These are phyloP conservation scores for Trichoderma guizhouense DNA, from an alignment of 2,329 filamentous ascomycete genomes.

Conservation along the genomic window DNA sequence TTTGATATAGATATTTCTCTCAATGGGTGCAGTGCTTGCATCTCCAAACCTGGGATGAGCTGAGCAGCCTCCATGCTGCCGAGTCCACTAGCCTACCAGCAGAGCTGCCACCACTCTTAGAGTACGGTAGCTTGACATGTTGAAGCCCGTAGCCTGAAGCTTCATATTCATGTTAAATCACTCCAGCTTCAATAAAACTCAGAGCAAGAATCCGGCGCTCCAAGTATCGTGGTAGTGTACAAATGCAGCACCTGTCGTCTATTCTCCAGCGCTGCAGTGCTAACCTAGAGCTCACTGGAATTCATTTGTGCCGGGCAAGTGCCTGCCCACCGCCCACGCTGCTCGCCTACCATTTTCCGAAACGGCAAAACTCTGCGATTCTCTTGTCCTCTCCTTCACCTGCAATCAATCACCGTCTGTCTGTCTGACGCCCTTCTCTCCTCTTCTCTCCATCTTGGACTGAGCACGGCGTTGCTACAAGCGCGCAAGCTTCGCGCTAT, in stretches of 20 bases:
- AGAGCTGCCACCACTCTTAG: neutral
- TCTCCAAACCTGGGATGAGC: neutral
- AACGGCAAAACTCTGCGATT: constrained; percentile 9
- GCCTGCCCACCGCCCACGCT: neutral
- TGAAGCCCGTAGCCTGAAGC: neutral
- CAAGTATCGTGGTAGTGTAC: neutral
- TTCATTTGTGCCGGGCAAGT: neutral
- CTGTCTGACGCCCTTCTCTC: neutral
- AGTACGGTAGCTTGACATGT: neutral
- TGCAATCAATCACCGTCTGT: neutral
- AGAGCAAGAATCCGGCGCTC: neutral
- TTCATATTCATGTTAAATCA: neutral
- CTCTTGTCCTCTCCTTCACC: neutral
- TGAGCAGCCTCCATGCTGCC: neutral
- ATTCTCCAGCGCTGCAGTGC: neutral
- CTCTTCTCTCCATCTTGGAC: neutral
- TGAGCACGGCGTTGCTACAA: neutral
- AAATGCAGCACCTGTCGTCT: neutral
- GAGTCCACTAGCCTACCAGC: neutral
- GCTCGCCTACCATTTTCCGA: constrained; percentile 8
- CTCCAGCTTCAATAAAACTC: neutral
- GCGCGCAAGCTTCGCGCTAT: neutral
- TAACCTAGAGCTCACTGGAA: neutral
- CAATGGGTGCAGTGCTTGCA: neutral
- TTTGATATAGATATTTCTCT: neutral